These are phyloP conservation scores for Saturnispora ahearnii DNA, from an alignment of 805 yeast genomes.

Conservation along the genomic window DNA sequence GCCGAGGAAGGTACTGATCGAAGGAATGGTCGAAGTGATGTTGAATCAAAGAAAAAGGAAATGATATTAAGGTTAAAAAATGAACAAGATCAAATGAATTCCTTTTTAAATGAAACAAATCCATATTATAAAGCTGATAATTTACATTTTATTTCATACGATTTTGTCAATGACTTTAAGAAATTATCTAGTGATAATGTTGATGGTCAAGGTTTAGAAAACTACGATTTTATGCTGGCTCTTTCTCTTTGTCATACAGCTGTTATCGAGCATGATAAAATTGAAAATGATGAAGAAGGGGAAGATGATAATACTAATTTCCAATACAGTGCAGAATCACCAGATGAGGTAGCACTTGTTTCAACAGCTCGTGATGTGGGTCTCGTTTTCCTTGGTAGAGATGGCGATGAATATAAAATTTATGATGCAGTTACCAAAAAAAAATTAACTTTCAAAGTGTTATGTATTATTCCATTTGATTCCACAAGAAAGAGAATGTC, in stretches of 20 bases:
- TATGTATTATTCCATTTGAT: conserved; percentile 53
- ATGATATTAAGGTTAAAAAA: conserved; percentile 34
- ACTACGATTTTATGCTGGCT: conserved; percentile 52
- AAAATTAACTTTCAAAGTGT: conserved; percentile 36
- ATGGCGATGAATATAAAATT: conserved; percentile 37
- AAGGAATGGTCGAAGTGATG: conserved; percentile 49
- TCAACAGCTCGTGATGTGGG: conserved; percentile 69
- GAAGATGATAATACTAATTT: conserved; percentile 32
- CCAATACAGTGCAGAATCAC: conserved; percentile 65
- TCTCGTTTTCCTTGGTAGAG: conserved; percentile 47
- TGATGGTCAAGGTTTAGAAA: conserved; percentile 35
- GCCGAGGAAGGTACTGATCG: conserved; percentile 66
- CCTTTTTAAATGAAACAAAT: conserved; percentile 27
- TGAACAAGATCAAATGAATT: conserved; percentile 43
- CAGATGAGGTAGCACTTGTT: conserved; percentile 79
- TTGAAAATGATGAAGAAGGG: conserved; percentile 22
- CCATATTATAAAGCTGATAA: conserved; percentile 38
- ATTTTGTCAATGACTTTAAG: conserved; percentile 44
- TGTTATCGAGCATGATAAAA: conserved; percentile 24
- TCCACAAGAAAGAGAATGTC: conserved; percentile 76
- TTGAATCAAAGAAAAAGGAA: conserved; percentile 36
- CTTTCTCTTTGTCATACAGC: conserved; percentile 72
- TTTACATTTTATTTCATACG: conserved; percentile 55
- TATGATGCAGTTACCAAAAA: conserved; percentile 36
- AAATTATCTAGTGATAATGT: conserved; percentile 19